Base-by-base conservation (phyloP, 192 early-diverging fungal species). In the Dissophora globulifera region DNA sequence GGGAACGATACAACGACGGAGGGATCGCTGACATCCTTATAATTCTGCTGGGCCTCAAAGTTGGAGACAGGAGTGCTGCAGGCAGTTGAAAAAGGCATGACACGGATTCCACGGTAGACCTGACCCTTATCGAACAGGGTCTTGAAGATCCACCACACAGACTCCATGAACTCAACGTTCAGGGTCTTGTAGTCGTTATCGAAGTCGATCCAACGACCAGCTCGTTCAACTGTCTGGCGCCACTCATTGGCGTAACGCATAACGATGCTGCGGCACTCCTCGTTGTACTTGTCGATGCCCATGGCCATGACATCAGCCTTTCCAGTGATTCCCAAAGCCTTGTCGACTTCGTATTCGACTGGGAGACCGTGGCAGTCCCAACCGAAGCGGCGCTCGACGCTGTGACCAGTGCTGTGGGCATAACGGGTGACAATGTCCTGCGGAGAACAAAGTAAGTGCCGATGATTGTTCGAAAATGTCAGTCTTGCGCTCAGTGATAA, bases 161-260 rank as follows among this genome's bases (percentile, higher is more conserved):
- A 92, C 81, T 99, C 97, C 97, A 99, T 99, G 78, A 97, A 99
- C 50, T 91, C 80, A 50, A 91, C 85, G 81, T 99, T 92, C 54
- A 99, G 81, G 12, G 97, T 98, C 84, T 99, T 99, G 88, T 99
- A 99, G 83, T 97, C 97, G 81, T 99, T 98, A 83, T 97, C 92
- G 75, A 99, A 99, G 79, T 99, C 97, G 71, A 99, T 99, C 97
- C 97, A 99, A 48, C 97, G 94, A 46, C 95, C 97, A 70, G 97
- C 91, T 53, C 97, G 92, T 62, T 94, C 94, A 62, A 99, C 92
- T 10, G 97, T 98, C 49, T 69, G 62, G 74, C 93, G 92, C 97
- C 97, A 99, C 69, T 98, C 97, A 16, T 62, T 71, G 20, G 94
- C 82, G 70, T 98, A 99, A 64, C 85, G 83, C 97, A 99, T 99